Evolutionary conservation across 805 yeast genomes (phyloP).

Genomic region (Ogataea thermomethanolica): DNA sequence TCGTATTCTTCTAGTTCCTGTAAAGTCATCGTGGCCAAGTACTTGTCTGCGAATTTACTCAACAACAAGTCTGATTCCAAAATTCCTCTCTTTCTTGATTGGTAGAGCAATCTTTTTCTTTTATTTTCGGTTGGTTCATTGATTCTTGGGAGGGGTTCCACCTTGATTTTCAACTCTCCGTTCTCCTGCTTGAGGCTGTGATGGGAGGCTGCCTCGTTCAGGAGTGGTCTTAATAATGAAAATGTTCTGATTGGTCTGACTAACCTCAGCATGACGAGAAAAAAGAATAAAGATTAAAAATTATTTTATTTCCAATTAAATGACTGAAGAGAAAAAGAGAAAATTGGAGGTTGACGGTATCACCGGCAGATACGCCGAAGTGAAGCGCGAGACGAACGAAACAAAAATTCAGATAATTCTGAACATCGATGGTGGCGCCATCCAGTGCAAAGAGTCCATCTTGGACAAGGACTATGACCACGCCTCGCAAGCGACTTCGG

Average conservation of each 20-base stretch:
- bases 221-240: slow-evolving; percentile 9
- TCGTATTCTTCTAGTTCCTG: slow-evolving; percentile 85
- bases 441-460: slow-evolving; percentile 59
- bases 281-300: background rate
- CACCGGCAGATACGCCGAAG: slow-evolving; percentile 38
- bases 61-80: slow-evolving; percentile 86
- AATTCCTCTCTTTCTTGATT: slow-evolving; percentile 92
- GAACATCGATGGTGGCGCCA: slow-evolving; percentile 80
- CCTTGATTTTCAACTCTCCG: slow-evolving; percentile 53
- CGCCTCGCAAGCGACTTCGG: slow-evolving; percentile 65
- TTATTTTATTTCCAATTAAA: background rate
- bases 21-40: slow-evolving; percentile 53
- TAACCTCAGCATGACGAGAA: slow-evolving; percentile 5
- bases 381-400: slow-evolving; percentile 82
- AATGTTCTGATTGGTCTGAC: slow-evolving; percentile 10
- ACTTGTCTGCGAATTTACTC: slow-evolving; percentile 78
- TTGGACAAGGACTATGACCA: slow-evolving; percentile 38
- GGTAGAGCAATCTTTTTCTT: slow-evolving; percentile 86
- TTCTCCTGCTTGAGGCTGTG: slow-evolving; percentile 28
- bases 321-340: slow-evolving; percentile 19
- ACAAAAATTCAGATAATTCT: slow-evolving; percentile 87
- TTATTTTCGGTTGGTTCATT: slow-evolving; percentile 72
- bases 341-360: slow-evolving; percentile 15
- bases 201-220: slow-evolving; percentile 20
- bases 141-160: slow-evolving; percentile 73